A percentile compares a stretch with the other conserved stretches of the same genome.
These are phyloP conservation scores for Trichoderma polysporum DNA, from an alignment of 2,329 filamentous ascomycete genomes.

Conservation along the genomic window DNA sequence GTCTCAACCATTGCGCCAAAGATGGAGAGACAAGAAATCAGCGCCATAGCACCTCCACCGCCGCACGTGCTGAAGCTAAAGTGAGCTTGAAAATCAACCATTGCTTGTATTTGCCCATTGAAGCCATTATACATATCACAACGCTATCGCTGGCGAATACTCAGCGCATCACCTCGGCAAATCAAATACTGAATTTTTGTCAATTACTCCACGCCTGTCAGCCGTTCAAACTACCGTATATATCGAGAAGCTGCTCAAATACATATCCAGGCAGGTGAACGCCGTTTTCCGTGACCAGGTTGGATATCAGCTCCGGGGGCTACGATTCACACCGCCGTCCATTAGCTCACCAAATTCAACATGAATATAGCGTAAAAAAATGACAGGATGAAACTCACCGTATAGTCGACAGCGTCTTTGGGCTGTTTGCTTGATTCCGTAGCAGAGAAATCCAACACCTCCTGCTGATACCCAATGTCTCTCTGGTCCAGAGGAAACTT, in stretches of 20 bases:
- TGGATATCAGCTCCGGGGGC: conserved; percentile 67
- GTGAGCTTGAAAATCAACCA: neutral
- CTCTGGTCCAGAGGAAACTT: conserved; percentile 80
- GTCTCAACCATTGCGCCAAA: too few species aligned
- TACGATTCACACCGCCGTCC: conserved; percentile 31
- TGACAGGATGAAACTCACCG: conserved; percentile 45
- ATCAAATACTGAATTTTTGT: neutral
- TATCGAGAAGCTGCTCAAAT: conserved; percentile 68
- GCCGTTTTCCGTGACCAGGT: conserved; percentile 74
- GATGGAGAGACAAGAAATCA: too few species aligned
- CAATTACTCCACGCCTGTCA: conserved; percentile 23
- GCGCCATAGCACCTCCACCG: too few species aligned
- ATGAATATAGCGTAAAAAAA: neutral
- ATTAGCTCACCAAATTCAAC: conserved; percentile 26
- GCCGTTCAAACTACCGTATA: conserved; percentile 47
- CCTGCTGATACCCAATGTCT: conserved; percentile 76
- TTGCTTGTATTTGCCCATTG: neutral
- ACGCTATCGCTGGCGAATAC: neutral
- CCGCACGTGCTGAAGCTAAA: too few species aligned
- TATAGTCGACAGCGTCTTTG: conserved; percentile 67
- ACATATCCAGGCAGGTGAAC: conserved; percentile 69
- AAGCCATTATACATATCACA: neutral
- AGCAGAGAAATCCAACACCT: conserved; percentile 70
- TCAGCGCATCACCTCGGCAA: neutral
- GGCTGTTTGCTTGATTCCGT: conserved; percentile 46